Base-by-base conservation (phyloP, 2,329 filamentous ascomycete species). In the Ophiostoma sp. region DNA sequence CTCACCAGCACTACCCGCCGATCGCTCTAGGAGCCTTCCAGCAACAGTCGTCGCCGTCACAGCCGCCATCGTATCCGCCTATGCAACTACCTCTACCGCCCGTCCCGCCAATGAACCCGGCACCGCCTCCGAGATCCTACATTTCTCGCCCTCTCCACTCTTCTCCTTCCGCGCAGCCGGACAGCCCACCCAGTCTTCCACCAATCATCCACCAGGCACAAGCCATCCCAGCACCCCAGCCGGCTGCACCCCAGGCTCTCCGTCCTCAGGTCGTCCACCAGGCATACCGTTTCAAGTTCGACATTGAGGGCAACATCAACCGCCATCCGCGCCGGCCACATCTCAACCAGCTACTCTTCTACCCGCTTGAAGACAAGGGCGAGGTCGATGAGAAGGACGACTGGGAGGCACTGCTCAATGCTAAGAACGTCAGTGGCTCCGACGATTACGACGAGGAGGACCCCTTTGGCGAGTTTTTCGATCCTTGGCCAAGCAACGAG, bases 261-360 rank as follows among this genome's bases (percentile, higher is more conserved):
- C 78, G 79, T 25, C 81, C 82, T 45, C 82, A 84, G 71, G 78
- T 83, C n/a, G 79, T 85, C 17, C 83, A 83, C 77, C 82, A 85
- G 74, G 81, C 82, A 2, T 85, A 85, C 77, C 82, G 84, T 73
- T 85, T 83, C 79, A 84, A 83, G 75, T 85, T 84, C 75, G 84
- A 85, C 77, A 82, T 85, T 70, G 84, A 85, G 72, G 80, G 81
- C 74, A 84, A 83, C 77, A 82, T 85, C 77, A 84, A 84, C 77
- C 80, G 82, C 73, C 82, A 81, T 71, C 80, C 82, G 4, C 81
- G 83, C 15, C 81, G 83, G 3, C 84, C 84, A 7, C 83, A 84
- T 72, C 79, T 82, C 70, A 83, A 84, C 76, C 80, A 82, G 75
- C 77, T 84, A 64, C 76, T 81, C 5, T 81, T 81, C 75, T 83